phyloP scores from a whole-genome alignment of 306 rosid species.

The Canavalia ensiformis region DNA sequence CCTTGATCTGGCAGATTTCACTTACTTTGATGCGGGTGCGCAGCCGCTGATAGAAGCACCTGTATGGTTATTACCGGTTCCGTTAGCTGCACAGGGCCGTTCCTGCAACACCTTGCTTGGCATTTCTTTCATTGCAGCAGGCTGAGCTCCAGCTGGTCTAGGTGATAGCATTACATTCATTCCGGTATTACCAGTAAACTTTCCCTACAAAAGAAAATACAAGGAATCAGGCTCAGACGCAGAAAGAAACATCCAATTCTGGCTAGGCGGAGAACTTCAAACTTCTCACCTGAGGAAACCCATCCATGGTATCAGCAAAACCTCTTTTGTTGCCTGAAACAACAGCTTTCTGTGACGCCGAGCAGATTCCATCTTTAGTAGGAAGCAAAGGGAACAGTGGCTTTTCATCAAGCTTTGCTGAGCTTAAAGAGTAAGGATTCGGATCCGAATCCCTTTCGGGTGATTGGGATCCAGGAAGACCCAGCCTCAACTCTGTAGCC shows the following conservation, averaged over 20 bases:
- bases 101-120: slow-evolving; percentile 72
- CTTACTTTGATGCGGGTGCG: slow-evolving; percentile 93
- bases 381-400: slow-evolving; percentile 89
- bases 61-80: slow-evolving; percentile 58
- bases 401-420: slow-evolving; percentile 78
- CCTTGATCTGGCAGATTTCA: slow-evolving; percentile 25
- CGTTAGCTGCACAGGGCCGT: slow-evolving; percentile 66
- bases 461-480: slow-evolving; percentile 95
- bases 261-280: slow-evolving; percentile 37
- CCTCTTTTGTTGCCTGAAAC: slow-evolving; percentile 92
- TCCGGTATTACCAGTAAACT: slow-evolving; percentile 70
- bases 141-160: slow-evolving; percentile 72
- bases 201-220: slow-evolving; percentile 64
- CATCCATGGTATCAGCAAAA: slow-evolving; percentile 83
- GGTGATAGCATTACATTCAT: slow-evolving; percentile 67
- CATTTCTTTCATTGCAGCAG: slow-evolving; percentile 61
- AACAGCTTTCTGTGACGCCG: slow-evolving; percentile 61
- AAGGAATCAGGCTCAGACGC: slow-evolving; percentile 55
- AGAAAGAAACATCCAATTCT: slow-evolving; percentile 50
- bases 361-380: slow-evolving; percentile 74
- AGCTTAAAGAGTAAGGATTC: slow-evolving; percentile 55
- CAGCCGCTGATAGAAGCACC: slow-evolving; percentile 59
- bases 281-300: slow-evolving; percentile 70
- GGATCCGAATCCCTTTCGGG: slow-evolving; percentile 69
- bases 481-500: slow-evolving; percentile 93